Base-by-base conservation (phyloP, 1,284 basidiomycete genomes). In the Agaricales sp. region DNA sequence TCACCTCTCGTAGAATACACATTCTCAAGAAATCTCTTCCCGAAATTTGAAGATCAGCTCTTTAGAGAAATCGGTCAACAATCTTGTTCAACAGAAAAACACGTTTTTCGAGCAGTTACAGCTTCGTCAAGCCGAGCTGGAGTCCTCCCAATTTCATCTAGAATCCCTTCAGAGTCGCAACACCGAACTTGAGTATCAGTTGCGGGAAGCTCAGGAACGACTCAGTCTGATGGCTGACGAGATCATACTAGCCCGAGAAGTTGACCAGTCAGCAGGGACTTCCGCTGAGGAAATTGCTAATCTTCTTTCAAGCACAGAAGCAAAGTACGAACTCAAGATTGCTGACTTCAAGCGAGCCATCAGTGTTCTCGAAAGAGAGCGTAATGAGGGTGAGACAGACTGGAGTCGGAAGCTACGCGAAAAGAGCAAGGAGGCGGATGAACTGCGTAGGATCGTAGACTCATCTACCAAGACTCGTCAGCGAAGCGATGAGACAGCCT, bases 91-190 rank as follows among this genome's bases (percentile, higher is more conserved):
- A 21, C 87, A 91, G 59, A 92, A 92, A 57, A 81, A 82, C 55
- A 62, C 70, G 14, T 75, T 91, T 50, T 96, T 95, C 59, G 87
- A 92, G 54, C 80, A 87, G 52, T 70, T 91, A 3, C 90, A 96
- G 64, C 59, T 86, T 39, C 82, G 87, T 21, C 89, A 94, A 61
- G 90, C 87, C 12, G 92, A 96, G 59, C 64, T 87, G 13, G 93
- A 97, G 65, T 84, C 86, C 0, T 79, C 82, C 1, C 80, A 85
- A 52, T 78, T 77, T 2, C 80, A 86, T 52, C 70, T 83, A 1
- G 89, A 91, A 57, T 75, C 74, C 0, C 65, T 92, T 24, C 79
- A 87, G 56, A 80, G 81, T 46, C 82, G 87, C 57, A 84, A 81
- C 41, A 81, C 81, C 6, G 93, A 97, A 61, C 70, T 90, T 26